Evolutionary conservation across 306 rosid species (phyloP).

Genomic region (Gillenia trifoliata): DNA sequence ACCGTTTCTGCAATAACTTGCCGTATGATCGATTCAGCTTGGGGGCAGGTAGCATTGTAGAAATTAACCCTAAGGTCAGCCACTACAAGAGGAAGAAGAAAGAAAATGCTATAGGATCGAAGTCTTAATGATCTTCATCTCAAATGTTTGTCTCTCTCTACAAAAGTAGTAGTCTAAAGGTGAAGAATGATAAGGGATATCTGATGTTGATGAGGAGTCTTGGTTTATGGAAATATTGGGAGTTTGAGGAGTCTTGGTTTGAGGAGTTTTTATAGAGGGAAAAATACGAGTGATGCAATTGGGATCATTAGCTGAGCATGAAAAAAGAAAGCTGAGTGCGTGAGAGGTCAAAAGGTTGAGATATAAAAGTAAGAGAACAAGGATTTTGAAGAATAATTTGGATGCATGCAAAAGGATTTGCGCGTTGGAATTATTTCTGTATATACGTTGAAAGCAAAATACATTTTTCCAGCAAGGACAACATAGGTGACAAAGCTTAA

Average conservation of each 20-base stretch:
- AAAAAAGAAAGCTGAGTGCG: too few species aligned
- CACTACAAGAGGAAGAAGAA: conserved; percentile 29
- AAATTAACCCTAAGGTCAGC: conserved; percentile 39
- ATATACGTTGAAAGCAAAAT: too few species aligned
- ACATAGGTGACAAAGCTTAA: too few species aligned
- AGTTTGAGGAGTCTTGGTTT: neutral
- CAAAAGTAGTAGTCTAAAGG: neutral
- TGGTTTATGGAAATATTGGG: neutral
- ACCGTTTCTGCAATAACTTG: conserved; percentile 35
- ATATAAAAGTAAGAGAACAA: neutral
- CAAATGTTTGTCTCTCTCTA: neutral
- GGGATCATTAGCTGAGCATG: neutral
- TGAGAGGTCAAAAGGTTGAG: neutral
- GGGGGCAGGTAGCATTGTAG: conserved; percentile 33
- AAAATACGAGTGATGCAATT: neutral
- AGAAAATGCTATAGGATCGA: neutral
- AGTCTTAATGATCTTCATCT: conserved; percentile 18
- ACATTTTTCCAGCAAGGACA: too few species aligned
- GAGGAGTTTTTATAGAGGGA: neutral
- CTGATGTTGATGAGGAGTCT: neutral
- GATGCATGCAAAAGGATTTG: too few species aligned
- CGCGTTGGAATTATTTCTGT: too few species aligned
- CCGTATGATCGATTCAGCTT: conserved; percentile 37
- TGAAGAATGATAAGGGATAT: neutral
- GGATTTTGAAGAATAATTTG: neutral